Percentiles rank a stretch among this genome's conserved stretches.
Evolutionary conservation across 805 yeast species (phyloP).

Genomic region (Sugiyamaella lignohabitans): DNA sequence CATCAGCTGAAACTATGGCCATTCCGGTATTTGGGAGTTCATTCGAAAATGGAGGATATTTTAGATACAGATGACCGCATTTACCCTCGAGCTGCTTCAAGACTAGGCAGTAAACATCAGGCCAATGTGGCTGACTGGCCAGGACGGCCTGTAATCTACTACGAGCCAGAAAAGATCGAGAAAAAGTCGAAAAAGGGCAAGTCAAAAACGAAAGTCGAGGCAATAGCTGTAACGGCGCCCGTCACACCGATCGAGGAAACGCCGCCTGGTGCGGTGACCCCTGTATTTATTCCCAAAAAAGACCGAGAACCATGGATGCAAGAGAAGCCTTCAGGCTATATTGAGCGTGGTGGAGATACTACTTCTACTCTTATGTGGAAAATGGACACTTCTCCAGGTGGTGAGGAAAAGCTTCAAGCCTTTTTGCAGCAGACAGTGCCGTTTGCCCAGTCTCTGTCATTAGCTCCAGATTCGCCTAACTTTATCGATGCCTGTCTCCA

Average conservation of each 20-base stretch:
- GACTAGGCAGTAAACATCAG: slow-evolving; percentile 71
- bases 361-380: slow-evolving; percentile 63
- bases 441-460: slow-evolving; percentile 47
- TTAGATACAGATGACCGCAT: slow-evolving; percentile 72
- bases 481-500: slow-evolving; percentile 69
- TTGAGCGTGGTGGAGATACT: slow-evolving; percentile 75
- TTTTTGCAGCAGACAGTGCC: slow-evolving; percentile 52
- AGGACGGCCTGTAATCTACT: slow-evolving; percentile 60
- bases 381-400: slow-evolving; percentile 6
- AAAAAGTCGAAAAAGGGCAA: slow-evolving; percentile 22
- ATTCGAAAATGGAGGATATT: slow-evolving; percentile 68
- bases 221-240: neutral
- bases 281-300: slow-evolving; percentile 24
- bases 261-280: neutral
- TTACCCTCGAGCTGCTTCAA: slow-evolving; percentile 71
- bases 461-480: slow-evolving; percentile 66
- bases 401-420: slow-evolving; percentile 36
- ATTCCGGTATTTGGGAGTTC: slow-evolving; percentile 70
- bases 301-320: slow-evolving; percentile 72
- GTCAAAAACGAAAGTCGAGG: slow-evolving; percentile 11
- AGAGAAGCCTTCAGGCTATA: slow-evolving; percentile 70
- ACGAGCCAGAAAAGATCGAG: slow-evolving; percentile 36
- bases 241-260: slow-evolving; percentile 1
- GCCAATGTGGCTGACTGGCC: slow-evolving; percentile 53
- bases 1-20: slow-evolving; percentile 49